Conservation (phyloP, 208 protist genomes). For the Leishmania tropica region DNA sequence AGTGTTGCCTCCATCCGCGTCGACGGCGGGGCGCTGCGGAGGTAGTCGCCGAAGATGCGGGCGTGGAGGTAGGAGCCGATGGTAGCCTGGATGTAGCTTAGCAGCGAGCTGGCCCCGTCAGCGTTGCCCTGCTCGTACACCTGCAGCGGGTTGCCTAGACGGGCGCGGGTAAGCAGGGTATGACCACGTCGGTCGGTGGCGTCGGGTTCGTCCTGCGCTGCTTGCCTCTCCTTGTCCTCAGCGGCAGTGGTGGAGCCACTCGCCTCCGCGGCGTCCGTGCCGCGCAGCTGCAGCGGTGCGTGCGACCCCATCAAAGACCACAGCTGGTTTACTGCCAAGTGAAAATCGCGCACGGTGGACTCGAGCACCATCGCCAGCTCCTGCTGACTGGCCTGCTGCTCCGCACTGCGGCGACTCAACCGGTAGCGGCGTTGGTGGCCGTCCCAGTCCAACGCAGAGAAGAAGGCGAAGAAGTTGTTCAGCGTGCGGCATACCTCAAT, state of each 20-base stretch:
- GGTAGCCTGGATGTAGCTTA: slow-evolving; percentile 33
- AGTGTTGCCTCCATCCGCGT: slow-evolving; percentile 19
- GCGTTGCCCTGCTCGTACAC: slow-evolving; percentile 28
- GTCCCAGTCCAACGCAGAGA: slow-evolving; percentile 26
- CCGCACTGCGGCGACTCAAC: slow-evolving; percentile 17
- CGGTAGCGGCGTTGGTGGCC: slow-evolving; percentile 21
- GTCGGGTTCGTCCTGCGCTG: neutral
- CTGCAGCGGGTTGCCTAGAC: slow-evolving; percentile 7
- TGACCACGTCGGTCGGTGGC: neutral
- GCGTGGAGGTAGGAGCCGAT: slow-evolving; percentile 25
- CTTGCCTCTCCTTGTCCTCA: neutral
- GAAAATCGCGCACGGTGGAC: slow-evolving; percentile 17
- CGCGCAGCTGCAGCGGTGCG: slow-evolving; percentile 7
- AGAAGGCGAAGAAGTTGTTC: slow-evolving; percentile 39
- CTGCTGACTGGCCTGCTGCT: slow-evolving; percentile 25
- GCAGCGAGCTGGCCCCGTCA: slow-evolving; percentile 23
- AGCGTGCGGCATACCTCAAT: slow-evolving; percentile 30
- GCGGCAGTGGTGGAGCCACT: neutral
- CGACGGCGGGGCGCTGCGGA: slow-evolving; percentile 27
- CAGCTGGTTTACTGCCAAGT: slow-evolving; percentile 14
- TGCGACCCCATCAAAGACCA: slow-evolving; percentile 36
- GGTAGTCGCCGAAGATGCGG: slow-evolving; percentile 33
- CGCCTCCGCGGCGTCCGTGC: slow-evolving; percentile 2
- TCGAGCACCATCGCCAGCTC: slow-evolving; percentile 20
- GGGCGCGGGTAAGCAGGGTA: neutral